phyloP scores from a whole-genome alignment of 257 asterid species.

The Lycium ferocissimum region DNA sequence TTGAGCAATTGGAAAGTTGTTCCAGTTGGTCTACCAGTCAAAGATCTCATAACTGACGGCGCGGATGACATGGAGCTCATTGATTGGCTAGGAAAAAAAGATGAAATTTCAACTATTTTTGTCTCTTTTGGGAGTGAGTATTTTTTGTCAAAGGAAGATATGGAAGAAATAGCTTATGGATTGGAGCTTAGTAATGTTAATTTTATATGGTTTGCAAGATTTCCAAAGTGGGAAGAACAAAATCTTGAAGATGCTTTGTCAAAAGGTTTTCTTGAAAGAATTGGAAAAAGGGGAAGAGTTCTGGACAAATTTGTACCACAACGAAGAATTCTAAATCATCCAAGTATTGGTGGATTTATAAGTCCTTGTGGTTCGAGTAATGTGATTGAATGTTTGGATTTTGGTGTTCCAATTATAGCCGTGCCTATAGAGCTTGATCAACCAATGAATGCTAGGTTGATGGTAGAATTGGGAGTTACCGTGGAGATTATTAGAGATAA shows the following conservation, averaged over 20 bases:
- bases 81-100: constrained; percentile 53
- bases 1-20: constrained; percentile 15
- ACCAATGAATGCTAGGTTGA: constrained; percentile 46
- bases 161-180: constrained; percentile 49
- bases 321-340: constrained; percentile 34
- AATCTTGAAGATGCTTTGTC: constrained; percentile 43
- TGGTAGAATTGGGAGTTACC: constrained; percentile 42
- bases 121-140: constrained; percentile 68
- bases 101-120: constrained; percentile 44
- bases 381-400: constrained; percentile 35
- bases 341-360: constrained; percentile 48
- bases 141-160: constrained; percentile 51
- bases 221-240: constrained; percentile 39
- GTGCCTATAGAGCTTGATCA: constrained; percentile 56
- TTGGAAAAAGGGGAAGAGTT: constrained; percentile 43
- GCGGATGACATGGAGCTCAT: constrained; percentile 34
- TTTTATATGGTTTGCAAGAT: constrained; percentile 61
- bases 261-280: constrained; percentile 42
- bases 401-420: constrained; percentile 48
- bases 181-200: constrained; percentile 54
- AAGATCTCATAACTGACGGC: neutral
- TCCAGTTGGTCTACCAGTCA: constrained; percentile 46
- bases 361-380: constrained; percentile 50
- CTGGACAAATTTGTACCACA: constrained; percentile 47
- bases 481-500: constrained; percentile 47